Conservation (phyloP, 139 green algal genomes). For the Choricystis sp. region DNA sequence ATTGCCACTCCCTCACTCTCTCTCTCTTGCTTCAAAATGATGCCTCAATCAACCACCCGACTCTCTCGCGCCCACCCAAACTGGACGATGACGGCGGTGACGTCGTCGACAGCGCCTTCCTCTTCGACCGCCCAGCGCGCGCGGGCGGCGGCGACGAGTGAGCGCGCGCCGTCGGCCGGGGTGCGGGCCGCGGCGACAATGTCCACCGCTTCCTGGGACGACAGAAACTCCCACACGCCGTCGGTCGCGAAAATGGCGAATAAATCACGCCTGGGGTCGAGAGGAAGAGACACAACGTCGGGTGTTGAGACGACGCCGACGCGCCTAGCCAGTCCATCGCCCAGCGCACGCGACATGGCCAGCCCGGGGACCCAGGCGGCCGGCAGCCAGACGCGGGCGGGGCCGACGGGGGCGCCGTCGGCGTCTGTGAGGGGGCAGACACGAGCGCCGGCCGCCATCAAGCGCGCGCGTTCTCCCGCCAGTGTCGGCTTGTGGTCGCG, state of each 20-base stretch:
- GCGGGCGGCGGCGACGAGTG: conserved; percentile 53
- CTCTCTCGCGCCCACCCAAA: background rate
- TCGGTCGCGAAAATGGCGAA: conserved; percentile 82
- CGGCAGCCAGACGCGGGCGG: conserved; percentile 62
- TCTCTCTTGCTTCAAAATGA: background rate
- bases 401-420: conserved; percentile 55
- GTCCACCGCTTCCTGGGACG: conserved; percentile 67
- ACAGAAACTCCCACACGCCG: conserved; percentile 89
- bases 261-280: conserved; percentile 45
- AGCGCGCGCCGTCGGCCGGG: conserved; percentile 39
- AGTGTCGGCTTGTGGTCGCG: conserved; percentile 75
- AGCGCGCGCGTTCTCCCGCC: conserved; percentile 52
- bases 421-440: conserved; percentile 65
- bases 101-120: conserved; percentile 73
- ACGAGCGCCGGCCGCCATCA: conserved; percentile 47
- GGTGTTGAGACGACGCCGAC: conserved; percentile 66
- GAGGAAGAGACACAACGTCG: conserved; percentile 35
- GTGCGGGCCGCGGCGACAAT: conserved; percentile 30
- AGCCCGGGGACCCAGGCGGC: conserved; percentile 63
- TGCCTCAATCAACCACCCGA: background rate
- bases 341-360: conserved; percentile 75
- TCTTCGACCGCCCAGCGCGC: conserved; percentile 62
- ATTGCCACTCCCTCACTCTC: too few species aligned
- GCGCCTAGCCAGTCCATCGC: conserved; percentile 61
- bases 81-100: conserved; percentile 30